Conservation (phyloP, 208 protist genomes). For the Leishmania amazonensis region DNA sequence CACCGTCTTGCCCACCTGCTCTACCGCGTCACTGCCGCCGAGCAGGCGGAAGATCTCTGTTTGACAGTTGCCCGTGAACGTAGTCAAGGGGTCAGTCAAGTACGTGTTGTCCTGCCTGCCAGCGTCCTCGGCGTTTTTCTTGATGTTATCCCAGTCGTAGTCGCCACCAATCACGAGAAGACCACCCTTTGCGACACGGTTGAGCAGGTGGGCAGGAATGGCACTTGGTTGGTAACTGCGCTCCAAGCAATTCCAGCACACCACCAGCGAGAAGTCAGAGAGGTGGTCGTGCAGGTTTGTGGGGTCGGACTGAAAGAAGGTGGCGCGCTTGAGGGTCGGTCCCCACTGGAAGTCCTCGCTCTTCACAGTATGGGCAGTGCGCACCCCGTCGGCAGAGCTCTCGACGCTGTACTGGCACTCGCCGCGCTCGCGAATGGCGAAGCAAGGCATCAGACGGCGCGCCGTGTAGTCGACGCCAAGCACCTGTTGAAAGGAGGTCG, state of each 20-base stretch:
- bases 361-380: conserved; percentile 37
- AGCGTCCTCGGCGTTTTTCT: conserved; percentile 23
- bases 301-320: conserved; percentile 89
- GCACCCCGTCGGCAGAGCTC: conserved; percentile 28
- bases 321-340: conserved; percentile 65
- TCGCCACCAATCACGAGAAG: conserved; percentile 79
- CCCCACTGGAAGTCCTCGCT: conserved; percentile 52
- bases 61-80: conserved; percentile 35
- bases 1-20: conserved; percentile 56
- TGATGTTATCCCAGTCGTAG: conserved; percentile 65
- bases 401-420: conserved; percentile 73
- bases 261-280: conserved; percentile 73
- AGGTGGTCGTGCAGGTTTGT: conserved; percentile 89
- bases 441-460: conserved; percentile 81
- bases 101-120: conserved; percentile 50
- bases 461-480: conserved; percentile 87
- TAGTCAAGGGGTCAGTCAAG: conserved; percentile 35
- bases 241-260: conserved; percentile 91
- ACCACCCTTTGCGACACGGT: conserved; percentile 59
- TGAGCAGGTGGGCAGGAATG: conserved; percentile 75
- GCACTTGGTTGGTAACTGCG: conserved; percentile 74
- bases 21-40: conserved; percentile 53
- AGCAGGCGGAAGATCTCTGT: conserved; percentile 69
- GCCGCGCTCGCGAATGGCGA: conserved; percentile 83
- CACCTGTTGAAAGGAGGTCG: conserved; percentile 69